Evolutionary conservation across 148 eudicot species (phyloP).

Genomic region (Amaranthus cruentus): DNA sequence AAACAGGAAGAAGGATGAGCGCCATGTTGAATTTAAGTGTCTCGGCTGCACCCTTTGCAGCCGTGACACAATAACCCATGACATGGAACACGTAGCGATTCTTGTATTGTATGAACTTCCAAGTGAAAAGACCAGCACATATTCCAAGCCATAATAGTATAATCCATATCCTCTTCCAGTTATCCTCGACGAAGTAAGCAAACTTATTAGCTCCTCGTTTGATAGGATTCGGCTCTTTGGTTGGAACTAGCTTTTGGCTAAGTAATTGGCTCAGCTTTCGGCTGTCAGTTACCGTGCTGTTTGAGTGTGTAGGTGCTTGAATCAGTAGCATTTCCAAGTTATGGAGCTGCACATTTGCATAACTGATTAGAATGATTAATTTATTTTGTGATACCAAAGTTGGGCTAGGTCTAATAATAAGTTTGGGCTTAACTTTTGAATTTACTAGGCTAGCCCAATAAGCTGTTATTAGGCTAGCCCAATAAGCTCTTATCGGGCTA

Average conservation of each 20-base stretch:
- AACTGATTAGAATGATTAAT: background rate
- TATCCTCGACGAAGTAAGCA: constrained; percentile 42
- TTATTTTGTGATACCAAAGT: background rate
- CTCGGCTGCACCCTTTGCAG: constrained; percentile 58
- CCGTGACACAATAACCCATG: constrained; percentile 53
- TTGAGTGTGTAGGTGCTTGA: constrained; percentile 47
- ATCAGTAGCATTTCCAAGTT: constrained; percentile 51
- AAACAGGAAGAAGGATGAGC: constrained; percentile 48
- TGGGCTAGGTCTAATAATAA: background rate
- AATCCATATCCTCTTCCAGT: constrained; percentile 58
- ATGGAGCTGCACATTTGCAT: constrained; percentile 28
- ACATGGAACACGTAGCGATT: constrained; percentile 40
- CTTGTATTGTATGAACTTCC: constrained; percentile 55
- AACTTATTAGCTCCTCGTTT: constrained; percentile 26
- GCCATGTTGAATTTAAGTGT: constrained; percentile 61
- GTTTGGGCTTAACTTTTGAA: background rate
- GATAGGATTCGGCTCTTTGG: constrained; percentile 45
- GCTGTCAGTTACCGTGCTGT: constrained; percentile 37
- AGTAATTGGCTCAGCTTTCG: constrained; percentile 41
- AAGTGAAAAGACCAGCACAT: constrained; percentile 46
- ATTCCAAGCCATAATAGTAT: constrained; percentile 43
- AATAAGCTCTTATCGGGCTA: background rate
- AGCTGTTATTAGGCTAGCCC: background rate
- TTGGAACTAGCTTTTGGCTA: constrained; percentile 48
- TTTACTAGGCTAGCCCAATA: background rate